Evolutionary conservation across 345 rosid species (phyloP).

Genomic region (Trapa incisa): DNA sequence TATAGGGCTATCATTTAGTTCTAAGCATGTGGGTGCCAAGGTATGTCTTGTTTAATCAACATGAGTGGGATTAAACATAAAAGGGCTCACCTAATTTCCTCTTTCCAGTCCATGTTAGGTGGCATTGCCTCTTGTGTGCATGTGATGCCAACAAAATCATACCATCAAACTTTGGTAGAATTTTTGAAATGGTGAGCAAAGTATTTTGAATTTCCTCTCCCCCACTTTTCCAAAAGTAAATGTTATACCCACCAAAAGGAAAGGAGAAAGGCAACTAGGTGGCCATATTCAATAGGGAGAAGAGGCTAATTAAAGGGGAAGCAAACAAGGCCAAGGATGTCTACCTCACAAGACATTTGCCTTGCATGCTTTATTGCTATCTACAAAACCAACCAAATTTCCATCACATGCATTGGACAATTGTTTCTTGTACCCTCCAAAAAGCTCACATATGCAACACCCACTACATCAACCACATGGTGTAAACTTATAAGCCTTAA

Average conservation of each 20-base stretch:
- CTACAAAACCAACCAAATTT: conserved; percentile 1
- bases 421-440: background rate
- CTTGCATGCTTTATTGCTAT: background rate
- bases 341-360: background rate
- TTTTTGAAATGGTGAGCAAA: conserved; percentile 2
- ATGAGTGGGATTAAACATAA: background rate
- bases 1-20: too few relatives aligned
- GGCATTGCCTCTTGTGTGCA: background rate
- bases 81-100: background rate
- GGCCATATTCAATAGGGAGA: background rate
- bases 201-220: background rate
- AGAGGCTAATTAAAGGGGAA: conserved; percentile 2
- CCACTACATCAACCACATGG: background rate
- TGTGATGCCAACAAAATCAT: too few relatives aligned
- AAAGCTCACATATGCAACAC: background rate
- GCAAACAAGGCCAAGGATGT: background rate
- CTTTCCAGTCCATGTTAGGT: background rate
- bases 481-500: background rate
- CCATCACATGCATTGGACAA: background rate
- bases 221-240: background rate
- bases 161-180: too few relatives aligned
- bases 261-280: background rate
- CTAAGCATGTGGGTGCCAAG: too few relatives aligned
- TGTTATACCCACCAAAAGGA: too few relatives aligned
- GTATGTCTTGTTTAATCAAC: too few relatives aligned